phyloP scores from a whole-genome alignment of 192 early-diverging fungal species.

The Entomortierella beljakovae region DNA sequence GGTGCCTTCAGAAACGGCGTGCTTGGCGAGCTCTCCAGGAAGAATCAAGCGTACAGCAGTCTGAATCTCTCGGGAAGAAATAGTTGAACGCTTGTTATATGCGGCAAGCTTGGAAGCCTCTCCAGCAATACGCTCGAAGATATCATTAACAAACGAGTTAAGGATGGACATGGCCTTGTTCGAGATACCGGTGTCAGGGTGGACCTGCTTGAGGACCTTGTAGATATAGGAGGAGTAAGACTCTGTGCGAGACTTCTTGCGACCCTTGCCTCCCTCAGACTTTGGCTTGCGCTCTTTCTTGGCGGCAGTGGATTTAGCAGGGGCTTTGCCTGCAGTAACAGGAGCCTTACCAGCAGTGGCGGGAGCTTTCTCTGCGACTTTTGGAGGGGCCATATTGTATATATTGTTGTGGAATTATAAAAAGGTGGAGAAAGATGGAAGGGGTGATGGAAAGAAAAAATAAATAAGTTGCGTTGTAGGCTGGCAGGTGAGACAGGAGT shows the following conservation, averaged over 20 bases:
- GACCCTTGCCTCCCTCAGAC: slow-evolving; percentile 68
- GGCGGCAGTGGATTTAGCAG: slow-evolving; percentile 75
- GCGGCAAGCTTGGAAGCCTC: slow-evolving; percentile 88
- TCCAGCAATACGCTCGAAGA: slow-evolving; percentile 94
- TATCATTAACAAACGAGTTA: slow-evolving; percentile 98
- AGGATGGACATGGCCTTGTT: slow-evolving; percentile 98
- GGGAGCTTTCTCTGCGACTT: slow-evolving; percentile 35
- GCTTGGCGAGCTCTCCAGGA: slow-evolving; percentile 95
- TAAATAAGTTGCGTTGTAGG: not conserved
- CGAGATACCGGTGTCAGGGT: slow-evolving; percentile 97
- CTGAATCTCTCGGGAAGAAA: slow-evolving; percentile 96
- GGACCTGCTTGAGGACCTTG: slow-evolving; percentile 97
- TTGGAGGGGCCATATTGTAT: slow-evolving; percentile 34
- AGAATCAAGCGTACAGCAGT: slow-evolving; percentile 76
- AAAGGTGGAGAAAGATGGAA: not conserved
- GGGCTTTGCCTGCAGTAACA: slow-evolving; percentile 61
- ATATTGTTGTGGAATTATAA: slow-evolving; percentile 1
- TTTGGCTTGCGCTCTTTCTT: slow-evolving; percentile 67
- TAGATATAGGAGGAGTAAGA: slow-evolving; percentile 97
- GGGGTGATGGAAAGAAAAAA: slow-evolving; percentile 1
- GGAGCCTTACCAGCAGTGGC: slow-evolving; percentile 60
- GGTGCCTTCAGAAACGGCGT: slow-evolving; percentile 97
- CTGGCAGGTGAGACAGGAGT: not conserved
- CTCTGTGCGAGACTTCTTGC: slow-evolving; percentile 82
- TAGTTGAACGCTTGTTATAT: slow-evolving; percentile 97